Base-by-base conservation (phyloP, 2,329 filamentous ascomycete species). In the Alternaria sp. region DNA sequence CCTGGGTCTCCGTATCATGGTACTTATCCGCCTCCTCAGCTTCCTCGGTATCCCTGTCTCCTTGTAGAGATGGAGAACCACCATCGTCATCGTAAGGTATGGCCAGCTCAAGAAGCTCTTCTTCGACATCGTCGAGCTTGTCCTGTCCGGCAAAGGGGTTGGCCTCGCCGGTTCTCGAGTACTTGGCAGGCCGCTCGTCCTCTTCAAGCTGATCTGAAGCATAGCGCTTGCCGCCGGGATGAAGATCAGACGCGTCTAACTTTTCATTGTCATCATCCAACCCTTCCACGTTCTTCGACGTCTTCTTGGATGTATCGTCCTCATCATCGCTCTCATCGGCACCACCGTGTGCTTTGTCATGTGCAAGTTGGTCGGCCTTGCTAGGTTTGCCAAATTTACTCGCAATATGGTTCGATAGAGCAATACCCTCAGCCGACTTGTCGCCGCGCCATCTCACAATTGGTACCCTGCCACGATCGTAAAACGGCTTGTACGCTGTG, bases 391-490 rank as follows among this genome's bases (percentile, higher is more conserved):
- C 64, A 6, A 67, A 67, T 5, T 47, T 38, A 11, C 38, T 16
- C 11, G 58, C 44, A 18, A 59, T 51, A 14, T 43, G 52, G 4
- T 54, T 56, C 1, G 38, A 30, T 4, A 63, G 38, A 3, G 30
- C 53, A 4, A 59, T 59, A 3, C 54, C 62, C n/a, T 54, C 42
- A 5, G 14, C 18, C 0, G 62, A 65, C 11, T 57, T 54, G 24
- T 64, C 59, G 2, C 41, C 60, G 22, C 54, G 59, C 52, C 34
- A 60, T 26, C 64, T 58, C 3, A 60, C 43, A 28, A 18, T 12
- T 4, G 67, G 68, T 5, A 26, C 61, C 24, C 63, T 22, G 1
- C 72, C 72, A 1, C 38, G 16, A 9, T 75, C 65, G 53, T 75
- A 76, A 0, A 44, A 8, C 0, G 62, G 43, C 62, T 73, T 71